phyloP scores from a whole-genome alignment of 192 early-diverging fungal genomes.

The Podila minutissima region DNA sequence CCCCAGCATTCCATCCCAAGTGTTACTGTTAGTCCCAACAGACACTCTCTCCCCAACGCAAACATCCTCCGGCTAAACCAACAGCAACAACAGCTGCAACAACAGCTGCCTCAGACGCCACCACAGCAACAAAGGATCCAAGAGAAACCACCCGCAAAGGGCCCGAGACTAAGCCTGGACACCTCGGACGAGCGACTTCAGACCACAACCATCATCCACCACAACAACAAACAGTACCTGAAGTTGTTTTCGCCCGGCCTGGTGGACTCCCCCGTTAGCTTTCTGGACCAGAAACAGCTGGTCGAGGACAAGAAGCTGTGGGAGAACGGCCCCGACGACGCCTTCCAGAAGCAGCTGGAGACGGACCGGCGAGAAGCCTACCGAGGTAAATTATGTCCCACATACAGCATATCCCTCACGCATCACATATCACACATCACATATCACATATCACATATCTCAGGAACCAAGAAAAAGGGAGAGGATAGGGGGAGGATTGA shows the following conservation, averaged over 20 bases:
- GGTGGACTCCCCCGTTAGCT: conserved; percentile 46
- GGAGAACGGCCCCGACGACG: conserved; percentile 46
- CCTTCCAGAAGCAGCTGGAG: conserved; percentile 36
- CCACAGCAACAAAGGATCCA: conserved; percentile 4
- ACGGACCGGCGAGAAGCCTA: conserved; percentile 30
- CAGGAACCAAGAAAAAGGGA: neutral
- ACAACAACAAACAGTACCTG: conserved; percentile 37
- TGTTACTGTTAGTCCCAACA: conserved; percentile 13
- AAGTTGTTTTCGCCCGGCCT: conserved; percentile 37
- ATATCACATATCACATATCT: no score
- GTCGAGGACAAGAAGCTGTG: conserved; percentile 36
- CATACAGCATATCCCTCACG: no score
- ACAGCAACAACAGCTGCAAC: conserved; percentile 6
- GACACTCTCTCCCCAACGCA: conserved; percentile 29
- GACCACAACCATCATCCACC: conserved; percentile 24
- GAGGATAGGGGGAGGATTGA: no score
- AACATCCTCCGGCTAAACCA: conserved; percentile 15
- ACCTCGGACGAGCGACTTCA: conserved; percentile 36
- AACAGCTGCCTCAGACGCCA: neutral
- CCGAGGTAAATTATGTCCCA: conserved; percentile 11
- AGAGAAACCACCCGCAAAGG: conserved; percentile 6
- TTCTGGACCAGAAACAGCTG: conserved; percentile 15
- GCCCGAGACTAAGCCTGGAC: conserved; percentile 38
- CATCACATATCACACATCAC: neutral
- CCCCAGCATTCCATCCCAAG: neutral